phyloP scores from a whole-genome alignment of 2,329 filamentous ascomycete genomes.

The Aspergillus sp. region DNA sequence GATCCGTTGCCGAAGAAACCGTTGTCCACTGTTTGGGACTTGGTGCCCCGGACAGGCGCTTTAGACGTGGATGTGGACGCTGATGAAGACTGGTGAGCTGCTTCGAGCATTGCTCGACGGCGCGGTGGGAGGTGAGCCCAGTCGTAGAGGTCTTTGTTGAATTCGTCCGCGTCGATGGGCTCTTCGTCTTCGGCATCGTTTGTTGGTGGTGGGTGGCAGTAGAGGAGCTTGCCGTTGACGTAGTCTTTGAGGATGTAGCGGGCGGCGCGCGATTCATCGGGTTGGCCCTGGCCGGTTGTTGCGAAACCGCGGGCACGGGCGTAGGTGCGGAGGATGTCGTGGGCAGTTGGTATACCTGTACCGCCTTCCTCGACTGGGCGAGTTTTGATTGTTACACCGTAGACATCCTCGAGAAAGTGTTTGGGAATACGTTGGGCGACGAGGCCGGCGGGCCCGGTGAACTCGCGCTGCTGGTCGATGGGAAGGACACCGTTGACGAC shows the following conservation, averaged over 20 bases:
- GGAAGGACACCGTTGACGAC: slow-evolving; percentile 93
- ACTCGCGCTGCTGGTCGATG: slow-evolving; percentile 94
- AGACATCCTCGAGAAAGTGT: slow-evolving; percentile 84
- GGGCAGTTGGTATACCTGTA: slow-evolving; percentile 78
- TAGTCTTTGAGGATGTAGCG: slow-evolving; percentile 94
- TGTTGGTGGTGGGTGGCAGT: slow-evolving; percentile 79
- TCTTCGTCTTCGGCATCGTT: slow-evolving; percentile 34
- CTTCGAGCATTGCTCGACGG: slow-evolving; percentile 57
- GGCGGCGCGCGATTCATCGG: slow-evolving; percentile 89
- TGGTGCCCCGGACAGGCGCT: slow-evolving; percentile 61
- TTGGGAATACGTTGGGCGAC: slow-evolving; percentile 85
- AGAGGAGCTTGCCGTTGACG: slow-evolving; percentile 92
- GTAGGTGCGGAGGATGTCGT: slow-evolving; percentile 82
- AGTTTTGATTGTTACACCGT: slow-evolving; percentile 84
- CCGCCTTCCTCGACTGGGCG: slow-evolving; percentile 88
- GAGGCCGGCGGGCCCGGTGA: slow-evolving; percentile 79
- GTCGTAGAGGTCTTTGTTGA: slow-evolving; percentile 90
- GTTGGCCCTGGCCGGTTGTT: slow-evolving; percentile 83
- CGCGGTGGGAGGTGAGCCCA: slow-evolving; percentile 77
- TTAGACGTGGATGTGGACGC: slow-evolving; percentile 18
- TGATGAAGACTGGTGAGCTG: slow-evolving; percentile 13
- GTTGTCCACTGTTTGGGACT: slow-evolving; percentile 77
- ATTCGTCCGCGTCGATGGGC: slow-evolving; percentile 67
- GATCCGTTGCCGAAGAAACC: slow-evolving; percentile 77
- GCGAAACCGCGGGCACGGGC: slow-evolving; percentile 87